These are phyloP conservation scores for Gynandropsis gynandra DNA, from an alignment of 345 rosid species.

Conservation along the genomic window DNA sequence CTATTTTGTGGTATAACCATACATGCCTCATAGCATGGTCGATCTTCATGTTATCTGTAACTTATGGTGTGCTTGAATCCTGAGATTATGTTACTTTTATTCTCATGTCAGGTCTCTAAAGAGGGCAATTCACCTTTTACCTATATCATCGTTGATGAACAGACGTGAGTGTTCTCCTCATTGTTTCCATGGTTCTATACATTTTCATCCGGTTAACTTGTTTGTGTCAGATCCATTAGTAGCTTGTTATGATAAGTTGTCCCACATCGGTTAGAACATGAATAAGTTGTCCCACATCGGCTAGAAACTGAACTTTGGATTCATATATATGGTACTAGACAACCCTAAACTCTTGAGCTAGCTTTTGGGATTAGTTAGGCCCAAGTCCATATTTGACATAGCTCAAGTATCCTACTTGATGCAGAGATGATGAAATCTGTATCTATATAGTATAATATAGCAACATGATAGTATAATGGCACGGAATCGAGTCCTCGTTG, in stretches of 20 bases:
- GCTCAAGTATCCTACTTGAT: too few relatives aligned
- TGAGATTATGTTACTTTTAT: background rate
- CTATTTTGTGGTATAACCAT: slow-evolving; percentile 45
- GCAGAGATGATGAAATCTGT: too few relatives aligned
- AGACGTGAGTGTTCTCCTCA: slow-evolving; percentile 48
- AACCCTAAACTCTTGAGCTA: too few relatives aligned
- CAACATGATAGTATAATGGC: background rate
- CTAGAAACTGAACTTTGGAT: too few relatives aligned
- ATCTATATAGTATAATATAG: too few relatives aligned
- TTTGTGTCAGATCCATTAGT: background rate
- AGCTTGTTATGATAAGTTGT: too few relatives aligned
- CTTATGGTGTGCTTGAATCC: background rate
- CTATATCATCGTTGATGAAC: slow-evolving; percentile 67
- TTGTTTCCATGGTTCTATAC: background rate
- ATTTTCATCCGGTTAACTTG: background rate
- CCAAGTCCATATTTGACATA: too few relatives aligned
- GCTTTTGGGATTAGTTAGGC: too few relatives aligned
- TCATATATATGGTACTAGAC: too few relatives aligned
- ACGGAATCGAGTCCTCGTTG: background rate
- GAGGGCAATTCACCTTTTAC: slow-evolving; percentile 81
- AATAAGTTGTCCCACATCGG: too few relatives aligned
- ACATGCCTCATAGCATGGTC: background rate
- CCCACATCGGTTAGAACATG: too few relatives aligned
- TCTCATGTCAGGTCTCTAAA: slow-evolving; percentile 51
- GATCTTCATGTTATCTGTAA: background rate